These are phyloP conservation scores for Colletotrichum orbiculare DNA, from an alignment of 2,329 filamentous ascomycete genomes.

Conservation along the genomic window DNA sequence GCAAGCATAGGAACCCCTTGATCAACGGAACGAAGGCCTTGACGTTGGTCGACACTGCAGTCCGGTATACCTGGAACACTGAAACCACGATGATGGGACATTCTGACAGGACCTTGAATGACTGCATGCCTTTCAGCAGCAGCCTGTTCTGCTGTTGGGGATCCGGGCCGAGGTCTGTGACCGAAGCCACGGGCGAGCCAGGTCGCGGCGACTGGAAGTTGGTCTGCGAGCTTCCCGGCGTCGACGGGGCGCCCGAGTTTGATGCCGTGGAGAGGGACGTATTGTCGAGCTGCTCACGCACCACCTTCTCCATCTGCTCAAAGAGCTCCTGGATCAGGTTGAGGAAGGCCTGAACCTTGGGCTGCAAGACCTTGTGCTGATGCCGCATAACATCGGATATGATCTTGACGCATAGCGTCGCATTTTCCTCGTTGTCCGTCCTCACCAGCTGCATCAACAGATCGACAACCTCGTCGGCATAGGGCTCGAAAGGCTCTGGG, in stretches of 20 bases:
- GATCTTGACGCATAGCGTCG: constrained; percentile 97
- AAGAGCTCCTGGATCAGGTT: constrained; percentile 96
- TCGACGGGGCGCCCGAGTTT: constrained; percentile 71
- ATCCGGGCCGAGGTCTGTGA: constrained; percentile 84
- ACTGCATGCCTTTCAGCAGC: constrained; percentile 93
- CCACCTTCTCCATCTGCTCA: constrained; percentile 91
- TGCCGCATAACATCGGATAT: constrained; percentile 97
- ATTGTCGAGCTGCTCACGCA: constrained; percentile 94
- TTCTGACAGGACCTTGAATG: constrained; percentile 97
- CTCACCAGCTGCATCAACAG: constrained; percentile 88
- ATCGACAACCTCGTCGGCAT: constrained; percentile 89
- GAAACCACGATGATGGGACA: constrained; percentile 99
- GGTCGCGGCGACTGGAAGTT: constrained; percentile 90
- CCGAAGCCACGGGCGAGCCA: constrained; percentile 86
- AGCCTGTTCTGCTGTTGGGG: constrained; percentile 83
- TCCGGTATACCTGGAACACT: constrained; percentile 92
- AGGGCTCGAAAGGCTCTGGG: constrained; percentile 85
- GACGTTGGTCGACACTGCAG: constrained; percentile 84
- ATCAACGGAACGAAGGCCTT: constrained; percentile 94
- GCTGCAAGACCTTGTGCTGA: constrained; percentile 81
- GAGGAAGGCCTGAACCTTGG: constrained; percentile 89
- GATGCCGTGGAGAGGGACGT: constrained; percentile 66
- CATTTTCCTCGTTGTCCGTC: constrained; percentile 98
- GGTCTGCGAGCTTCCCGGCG: constrained; percentile 71
- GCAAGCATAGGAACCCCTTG: constrained; percentile 86